Evolutionary conservation across 1,284 basidiomycete species (phyloP), one percentile per base, ranked within the genome.

Genomic region (Stereum hirsutum): DNA sequence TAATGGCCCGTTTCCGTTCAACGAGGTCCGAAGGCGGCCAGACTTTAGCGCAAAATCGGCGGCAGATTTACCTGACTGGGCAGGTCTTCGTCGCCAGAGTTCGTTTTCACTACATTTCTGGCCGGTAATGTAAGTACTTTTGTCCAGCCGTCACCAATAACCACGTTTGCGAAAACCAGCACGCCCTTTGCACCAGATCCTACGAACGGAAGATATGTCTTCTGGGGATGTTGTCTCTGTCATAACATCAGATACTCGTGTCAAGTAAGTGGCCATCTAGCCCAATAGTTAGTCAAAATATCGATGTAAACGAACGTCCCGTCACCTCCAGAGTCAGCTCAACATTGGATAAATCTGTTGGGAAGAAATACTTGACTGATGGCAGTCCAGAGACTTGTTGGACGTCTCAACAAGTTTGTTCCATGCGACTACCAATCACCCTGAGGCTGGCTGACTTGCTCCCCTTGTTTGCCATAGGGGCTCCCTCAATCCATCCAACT

Each of bases 371-470:
- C 56, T 69, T 89, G 17, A 70, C 77, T 15, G 87, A 89, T 56
- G 68, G 73, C 12, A 82, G 66, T 54, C 73, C 78, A 45, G 86
- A 86, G 58, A 89, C 87, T 17, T 89, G 87, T 58, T 89, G 87
- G 85, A 80, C 84, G 27, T 87, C 85, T 21, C 79, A 83, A 59
- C 81, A 86, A 69, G 87, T 81, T 49, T 34, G 58, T 47, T 39
- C 24, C 20, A 39, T 31, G 27, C 46, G 46, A 39, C 35, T 21
- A 31, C 25, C 15, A 6, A 8, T 30, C 23, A 24, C 31, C 27
- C 4, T n/a, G 24, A 14, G 27, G 12, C 4, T 17, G 12, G 6
- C 6, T 27, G 25, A 20, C 38, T 24, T 6, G 37, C 38, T 41
- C 38, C 33, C 38, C 15, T 25, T 31, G 17, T 49, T 42, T 27